Conservation (phyloP, 805 yeast species). For the Ascoidea rubescens region DNA sequence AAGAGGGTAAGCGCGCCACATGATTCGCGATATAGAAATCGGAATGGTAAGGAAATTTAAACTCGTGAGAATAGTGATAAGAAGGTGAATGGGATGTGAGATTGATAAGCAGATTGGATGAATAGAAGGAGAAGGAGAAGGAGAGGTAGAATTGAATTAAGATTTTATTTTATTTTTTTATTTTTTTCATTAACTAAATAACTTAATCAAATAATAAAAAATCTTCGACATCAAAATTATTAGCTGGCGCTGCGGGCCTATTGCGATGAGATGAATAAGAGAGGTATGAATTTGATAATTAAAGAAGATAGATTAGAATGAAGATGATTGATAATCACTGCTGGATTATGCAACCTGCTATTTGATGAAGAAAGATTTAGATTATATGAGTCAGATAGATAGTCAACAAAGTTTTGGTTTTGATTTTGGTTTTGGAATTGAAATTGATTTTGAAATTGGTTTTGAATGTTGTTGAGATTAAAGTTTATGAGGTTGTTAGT, state of each 20-base stretch:
- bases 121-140: too few relatives aligned
- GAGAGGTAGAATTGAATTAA: too few relatives aligned
- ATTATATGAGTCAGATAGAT: slow-evolving; percentile 4
- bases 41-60: too few relatives aligned
- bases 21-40: neutral
- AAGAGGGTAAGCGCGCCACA: neutral
- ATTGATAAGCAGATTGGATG: too few relatives aligned
- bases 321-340: slow-evolving; percentile 7
- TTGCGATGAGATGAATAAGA: neutral
- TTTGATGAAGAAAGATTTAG: neutral
- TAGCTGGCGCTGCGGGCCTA: slow-evolving; percentile 10
- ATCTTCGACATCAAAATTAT: slow-evolving; percentile 6
- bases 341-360: slow-evolving; percentile 12
- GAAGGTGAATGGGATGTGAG: neutral
- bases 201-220: slow-evolving; percentile 5
- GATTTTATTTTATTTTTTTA: too few relatives aligned
- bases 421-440: neutral
- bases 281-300: neutral
- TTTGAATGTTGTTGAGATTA: neutral
- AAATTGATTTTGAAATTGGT: neutral
- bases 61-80: too few relatives aligned
- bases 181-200: too few relatives aligned
- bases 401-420: neutral
- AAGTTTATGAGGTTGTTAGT: too few relatives aligned
- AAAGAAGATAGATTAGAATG: neutral